Evolutionary conservation across 106 monocot genomes (phyloP), one percentile per base, ranked within the genome.

Genomic region (Triglochin maritima): DNA sequence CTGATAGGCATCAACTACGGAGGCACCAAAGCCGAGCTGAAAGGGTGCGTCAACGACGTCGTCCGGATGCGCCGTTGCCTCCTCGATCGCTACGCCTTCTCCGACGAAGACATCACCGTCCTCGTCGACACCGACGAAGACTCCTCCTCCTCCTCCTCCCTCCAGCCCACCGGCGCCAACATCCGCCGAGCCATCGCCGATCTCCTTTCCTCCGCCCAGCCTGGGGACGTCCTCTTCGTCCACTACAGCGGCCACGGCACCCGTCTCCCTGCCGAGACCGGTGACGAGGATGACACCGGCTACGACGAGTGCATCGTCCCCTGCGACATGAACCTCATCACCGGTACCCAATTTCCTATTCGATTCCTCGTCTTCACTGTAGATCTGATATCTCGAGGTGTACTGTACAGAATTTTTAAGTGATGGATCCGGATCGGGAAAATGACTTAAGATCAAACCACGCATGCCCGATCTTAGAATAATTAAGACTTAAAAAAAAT

Each of bases 201-300:
- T 10, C 79, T 90, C 66, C 63, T 90, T 59, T 60, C 61, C 59
- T 78, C 79, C 15, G 87, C 87, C 12, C 16, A 72, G 49, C 75
- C 83, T 41, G 90, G 87, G 15, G 94, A 95, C 62, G 69, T 17
- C 71, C 83, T 95, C 44, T 90, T 95, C 76, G 50, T 95, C 61
- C 94, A 90, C 66, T 95, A 87, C 77, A 95, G 94, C 69, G 94
- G 94, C 42, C 94, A 95, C 15, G 94, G 94, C 17, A 85, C 90
- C 4, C 78, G 94, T 14, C 76, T 95, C 44, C 94, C 94, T 14
- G 85, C 90, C n/a, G 94, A 90, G 83, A 83, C 85, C 46, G 87
- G 87, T 15, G 90, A 87, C 47, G 63, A 85, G 53, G 94, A 95
- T 51, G 85, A 87, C 69, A 95, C 94, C 1, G 94, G 94, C 1